Evolutionary conservation across 176 grass and related monocot species (phyloP).

Genomic region (Carex scoparia): DNA sequence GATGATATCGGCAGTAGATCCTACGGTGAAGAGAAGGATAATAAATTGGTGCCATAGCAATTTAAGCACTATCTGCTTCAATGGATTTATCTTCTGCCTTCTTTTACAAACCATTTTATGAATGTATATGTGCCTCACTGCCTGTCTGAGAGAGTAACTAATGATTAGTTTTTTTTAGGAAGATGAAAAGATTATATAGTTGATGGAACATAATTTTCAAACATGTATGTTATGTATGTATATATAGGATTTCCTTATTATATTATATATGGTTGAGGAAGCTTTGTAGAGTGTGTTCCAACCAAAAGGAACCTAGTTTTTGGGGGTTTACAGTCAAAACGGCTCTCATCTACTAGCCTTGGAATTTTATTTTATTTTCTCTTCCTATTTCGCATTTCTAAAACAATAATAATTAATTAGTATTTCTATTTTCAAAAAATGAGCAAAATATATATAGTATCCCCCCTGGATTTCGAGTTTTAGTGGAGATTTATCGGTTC

Average conservation of each 20-base stretch:
- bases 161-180: background rate
- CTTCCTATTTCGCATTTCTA: background rate
- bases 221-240: background rate
- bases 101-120: constrained; percentile 8
- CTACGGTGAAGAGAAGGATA: background rate
- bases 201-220: background rate
- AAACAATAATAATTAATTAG: background rate
- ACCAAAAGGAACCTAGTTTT: constrained; percentile 14
- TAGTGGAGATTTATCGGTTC: too few relatives aligned
- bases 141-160: background rate
- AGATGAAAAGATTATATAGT: background rate
- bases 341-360: background rate
- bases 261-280: background rate
- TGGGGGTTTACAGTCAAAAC: background rate
- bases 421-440: too few relatives aligned
- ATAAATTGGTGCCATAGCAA: background rate
- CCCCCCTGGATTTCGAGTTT: too few relatives aligned
- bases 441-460: too few relatives aligned
- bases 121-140: too few relatives aligned
- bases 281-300: background rate
- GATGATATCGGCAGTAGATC: background rate
- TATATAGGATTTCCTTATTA: background rate
- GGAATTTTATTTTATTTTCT: too few relatives aligned
- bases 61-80: constrained; percentile 10
- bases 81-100: background rate